Percentiles rank a stretch among this genome's conserved stretches.
phyloP scores from a whole-genome alignment of 2,329 filamentous ascomycete genomes.

The Fusarium tjaetaba region DNA sequence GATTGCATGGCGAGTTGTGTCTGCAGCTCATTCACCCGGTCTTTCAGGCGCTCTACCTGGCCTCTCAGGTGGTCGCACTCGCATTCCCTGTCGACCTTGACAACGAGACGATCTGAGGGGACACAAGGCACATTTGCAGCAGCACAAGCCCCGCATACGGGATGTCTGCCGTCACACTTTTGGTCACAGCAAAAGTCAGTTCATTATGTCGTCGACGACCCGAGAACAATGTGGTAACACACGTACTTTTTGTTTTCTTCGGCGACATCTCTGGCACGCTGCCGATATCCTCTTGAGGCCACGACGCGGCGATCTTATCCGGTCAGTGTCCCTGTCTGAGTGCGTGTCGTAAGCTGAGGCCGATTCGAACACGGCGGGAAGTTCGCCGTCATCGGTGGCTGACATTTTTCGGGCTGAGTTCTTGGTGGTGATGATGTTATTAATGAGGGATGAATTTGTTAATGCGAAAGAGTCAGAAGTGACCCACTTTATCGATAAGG shows the following conservation, averaged over 20 bases:
- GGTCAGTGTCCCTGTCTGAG: conserved; percentile 15
- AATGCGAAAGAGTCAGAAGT: conserved; percentile 2
- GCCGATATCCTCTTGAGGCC: conserved; percentile 35
- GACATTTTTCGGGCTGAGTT: conserved; percentile 4
- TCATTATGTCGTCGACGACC: background rate
- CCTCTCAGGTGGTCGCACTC: conserved; percentile 33
- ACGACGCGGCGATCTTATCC: conserved; percentile 19
- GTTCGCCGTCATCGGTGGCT: conserved; percentile 16
- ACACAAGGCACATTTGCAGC: conserved; percentile 29
- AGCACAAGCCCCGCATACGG: conserved; percentile 32
- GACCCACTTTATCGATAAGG: conserved; percentile 14
- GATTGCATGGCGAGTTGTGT: conserved; percentile 17
- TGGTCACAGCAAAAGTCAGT: background rate
- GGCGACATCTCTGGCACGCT: conserved; percentile 36
- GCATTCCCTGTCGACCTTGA: conserved; percentile 33
- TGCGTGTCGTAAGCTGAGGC: conserved; percentile 11
- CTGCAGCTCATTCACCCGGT: conserved; percentile 26
- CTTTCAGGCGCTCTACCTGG: conserved; percentile 27
- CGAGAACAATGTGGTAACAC: background rate
- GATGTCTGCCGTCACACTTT: conserved; percentile 38
- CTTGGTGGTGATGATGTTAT: background rate
- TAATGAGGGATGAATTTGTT: background rate
- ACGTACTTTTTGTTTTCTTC: conserved; percentile 37
- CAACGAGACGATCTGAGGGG: conserved; percentile 35
- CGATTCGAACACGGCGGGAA: conserved; percentile 19